Percentiles rank a stretch among this genome's conserved stretches.
phyloP scores from a whole-genome alignment of 768 basidiomycete species.

The Tylopilus sp. region DNA sequence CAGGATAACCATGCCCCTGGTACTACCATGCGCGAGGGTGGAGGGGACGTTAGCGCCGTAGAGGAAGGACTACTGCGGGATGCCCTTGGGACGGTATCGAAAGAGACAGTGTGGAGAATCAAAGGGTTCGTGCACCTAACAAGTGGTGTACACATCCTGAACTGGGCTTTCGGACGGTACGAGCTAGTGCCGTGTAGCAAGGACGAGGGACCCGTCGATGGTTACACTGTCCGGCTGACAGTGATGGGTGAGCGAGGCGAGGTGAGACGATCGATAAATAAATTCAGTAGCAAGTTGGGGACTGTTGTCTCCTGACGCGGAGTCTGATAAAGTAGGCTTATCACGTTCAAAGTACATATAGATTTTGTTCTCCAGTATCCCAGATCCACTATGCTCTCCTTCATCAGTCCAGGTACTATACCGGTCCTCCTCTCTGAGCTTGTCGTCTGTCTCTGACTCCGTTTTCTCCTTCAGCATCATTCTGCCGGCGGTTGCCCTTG shows the following conservation, averaged over 20 bases:
- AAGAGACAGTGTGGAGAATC: conserved; percentile 74
- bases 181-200: conserved; percentile 51
- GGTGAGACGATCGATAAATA: conserved; percentile 53
- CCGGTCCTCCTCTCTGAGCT: background rate
- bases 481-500: conserved; percentile 62
- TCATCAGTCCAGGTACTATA: conserved; percentile 31
- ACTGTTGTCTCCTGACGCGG: conserved; percentile 29
- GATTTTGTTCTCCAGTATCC: conserved; percentile 12
- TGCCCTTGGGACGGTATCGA: conserved; percentile 53
- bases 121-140: conserved; percentile 78
- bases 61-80: conserved; percentile 38
- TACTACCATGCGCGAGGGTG: background rate
- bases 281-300: conserved; percentile 48
- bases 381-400: conserved; percentile 30
- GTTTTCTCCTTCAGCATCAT: conserved; percentile 41
- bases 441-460: background rate
- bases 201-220: conserved; percentile 18
- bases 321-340: conserved; percentile 16
- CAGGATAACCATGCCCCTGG: background rate
- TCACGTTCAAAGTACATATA: conserved; percentile 6
- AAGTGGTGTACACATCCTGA: conserved; percentile 55
- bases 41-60: conserved; percentile 26
- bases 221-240: conserved; percentile 59
- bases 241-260: conserved; percentile 91
- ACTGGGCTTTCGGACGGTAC: conserved; percentile 92